Evolutionary conservation across 2,329 filamentous ascomycete species (phyloP), one percentile per base, ranked within the genome.

Genomic region (Ophiostoma ips): DNA sequence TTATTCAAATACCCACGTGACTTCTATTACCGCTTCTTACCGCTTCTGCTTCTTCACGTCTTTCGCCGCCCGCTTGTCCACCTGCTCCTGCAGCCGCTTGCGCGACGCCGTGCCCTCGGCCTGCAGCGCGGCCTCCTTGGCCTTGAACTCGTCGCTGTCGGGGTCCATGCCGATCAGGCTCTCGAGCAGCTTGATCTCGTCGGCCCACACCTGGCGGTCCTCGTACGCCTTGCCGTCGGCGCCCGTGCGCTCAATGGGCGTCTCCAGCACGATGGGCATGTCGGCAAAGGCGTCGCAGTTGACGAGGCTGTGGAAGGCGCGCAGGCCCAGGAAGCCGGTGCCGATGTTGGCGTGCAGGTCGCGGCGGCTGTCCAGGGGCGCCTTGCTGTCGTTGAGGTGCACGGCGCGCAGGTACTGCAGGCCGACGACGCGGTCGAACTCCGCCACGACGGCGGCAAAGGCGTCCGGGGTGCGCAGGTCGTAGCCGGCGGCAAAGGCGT

Each of bases 331-430:
- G 62, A 94, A 98, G 1, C 92, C 92, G 0, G 88, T 94, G 24
- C 92, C 92, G 55, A 98, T 96, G 62, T 95, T 96, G 56, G 90
- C 88, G 66, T 98, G 92, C 2, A 96, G 68, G 63, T 98, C 92
- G 37, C 89, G 79, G 56, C 87, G 78, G 34, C 87, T 92, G 38
- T 67, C 72, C 30, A 94, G 71, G 0, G 92, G 90, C 0, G 89
- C 87, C 67, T 96, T 98, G 68, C 85, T 94, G 66, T 98, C 92
- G 64, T 98, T 98, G 38, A 98, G 55, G 64, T 98, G 92, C 50
- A 96, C 71, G 0, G 92, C 92, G 53, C 80, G 81, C 8, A 98
- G 76, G 59, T 94, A 95, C 49, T 77, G 67, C 30, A 83, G 64
- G 1, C 92, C 92, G 10, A 98, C 83, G 6, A 83, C 69, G 10